Evolutionary conservation across 805 yeast species (phyloP), one percentile per base, ranked within the genome.

Genomic region (Candida tammaniensis): DNA sequence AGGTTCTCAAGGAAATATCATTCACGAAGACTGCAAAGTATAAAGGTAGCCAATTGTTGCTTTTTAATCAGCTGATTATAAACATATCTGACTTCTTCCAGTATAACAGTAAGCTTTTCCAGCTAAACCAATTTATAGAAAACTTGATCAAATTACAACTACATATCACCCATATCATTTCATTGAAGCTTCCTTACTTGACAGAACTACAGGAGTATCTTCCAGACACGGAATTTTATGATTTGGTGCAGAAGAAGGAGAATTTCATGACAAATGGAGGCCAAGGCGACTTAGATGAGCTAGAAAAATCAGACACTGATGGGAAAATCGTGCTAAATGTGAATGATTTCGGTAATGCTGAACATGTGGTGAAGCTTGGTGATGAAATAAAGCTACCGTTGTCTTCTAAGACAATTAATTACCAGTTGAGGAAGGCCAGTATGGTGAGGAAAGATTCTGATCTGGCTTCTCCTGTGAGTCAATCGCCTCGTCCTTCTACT

Each of bases 221-320:
- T 13, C 64, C 64, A 1, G 47, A 50, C 31, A 28, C 48, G 7
- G 46, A 43, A 9, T 56, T 55, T 38, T 55, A 48, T 24, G 44
- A 51, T 16, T 44, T 62, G 15, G 56, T 67, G 4, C 60, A 59
- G 31, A 50, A 50, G 25, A 64, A 62, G 35, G 66, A 63, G 40
- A 40, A 47, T 31, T 41, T 52, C 30, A 48, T 65, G 43, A 27
- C 51, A 6, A 45, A 40, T n/a, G 49, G 47, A 3, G 50, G 48
- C 0, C 22, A 28, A 17, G 18, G 18, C 17, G 29, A 26, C 11
- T 16, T 7, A 5, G 6, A 17, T 4, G 53, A 48, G 7, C 39
- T 39, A 3, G 47, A 40, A 2, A 42, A 36, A 1, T 51, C 43
- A 5, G 47, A 38, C 5, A 40, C 35, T 13, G 48, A 43, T 2